These are phyloP conservation scores for Boletellus deceptivus DNA, from an alignment of 1,284 basidiomycete genomes.

Conservation along the genomic window DNA sequence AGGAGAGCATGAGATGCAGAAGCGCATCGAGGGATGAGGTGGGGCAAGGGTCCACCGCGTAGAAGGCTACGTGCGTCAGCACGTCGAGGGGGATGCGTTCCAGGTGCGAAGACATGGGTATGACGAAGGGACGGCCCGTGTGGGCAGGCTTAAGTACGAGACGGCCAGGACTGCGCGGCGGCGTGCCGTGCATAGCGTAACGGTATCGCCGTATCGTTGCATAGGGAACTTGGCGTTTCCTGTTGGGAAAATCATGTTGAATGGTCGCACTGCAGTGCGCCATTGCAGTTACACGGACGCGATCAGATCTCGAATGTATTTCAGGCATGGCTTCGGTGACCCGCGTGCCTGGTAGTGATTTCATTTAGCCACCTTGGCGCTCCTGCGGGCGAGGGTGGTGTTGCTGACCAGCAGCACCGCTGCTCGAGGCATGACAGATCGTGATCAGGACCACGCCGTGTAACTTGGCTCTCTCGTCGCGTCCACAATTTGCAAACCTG, in stretches of 20 bases:
- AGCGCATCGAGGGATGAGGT: conserved; percentile 40
- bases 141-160: conserved; percentile 27
- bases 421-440: conserved; percentile 21
- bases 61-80: conserved; percentile 50
- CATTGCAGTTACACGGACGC: conserved; percentile 32
- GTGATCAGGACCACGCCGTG: conserved; percentile 17
- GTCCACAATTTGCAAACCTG: too few species aligned
- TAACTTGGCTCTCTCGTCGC: neutral
- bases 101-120: conserved; percentile 43
- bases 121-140: conserved; percentile 15
- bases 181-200: conserved; percentile 37
- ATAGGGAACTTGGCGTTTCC: conserved; percentile 36
- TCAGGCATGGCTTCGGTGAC: conserved; percentile 29
- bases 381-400: conserved; percentile 26
- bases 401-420: conserved; percentile 23
- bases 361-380: conserved; percentile 38
- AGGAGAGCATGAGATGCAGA: conserved; percentile 43
- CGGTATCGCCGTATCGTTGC: conserved; percentile 34
- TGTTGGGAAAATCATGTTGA: conserved; percentile 38
- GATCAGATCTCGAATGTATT: conserved; percentile 36
- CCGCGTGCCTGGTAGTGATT: conserved; percentile 36
- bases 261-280: conserved; percentile 32
- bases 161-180: conserved; percentile 27
- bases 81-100: conserved; percentile 49
- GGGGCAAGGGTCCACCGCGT: conserved; percentile 37